phyloP scores from a whole-genome alignment of 495 filamentous ascomycete genomes.

The Parathielavia appendiculata region DNA sequence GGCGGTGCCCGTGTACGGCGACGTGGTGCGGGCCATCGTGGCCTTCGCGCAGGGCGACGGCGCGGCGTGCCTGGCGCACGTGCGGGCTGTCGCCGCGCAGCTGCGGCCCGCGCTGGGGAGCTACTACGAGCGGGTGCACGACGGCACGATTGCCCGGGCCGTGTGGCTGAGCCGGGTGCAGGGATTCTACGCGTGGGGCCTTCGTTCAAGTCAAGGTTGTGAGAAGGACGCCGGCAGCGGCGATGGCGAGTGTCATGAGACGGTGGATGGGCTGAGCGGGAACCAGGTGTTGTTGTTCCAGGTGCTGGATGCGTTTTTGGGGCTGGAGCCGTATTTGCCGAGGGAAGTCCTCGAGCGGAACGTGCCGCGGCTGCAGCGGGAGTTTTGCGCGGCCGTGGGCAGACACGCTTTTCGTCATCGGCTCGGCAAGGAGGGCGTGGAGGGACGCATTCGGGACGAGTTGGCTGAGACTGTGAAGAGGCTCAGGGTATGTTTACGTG shows the following conservation, averaged over 20 bases:
- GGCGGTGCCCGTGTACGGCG: slow-evolving; percentile 34
- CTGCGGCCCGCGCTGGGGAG: slow-evolving; percentile 26
- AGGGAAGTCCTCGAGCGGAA: slow-evolving; percentile 24
- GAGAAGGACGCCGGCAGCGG: slow-evolving; percentile 14
- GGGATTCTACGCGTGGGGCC: slow-evolving; percentile 42
- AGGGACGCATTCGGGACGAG: slow-evolving; percentile 29
- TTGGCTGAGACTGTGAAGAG: slow-evolving; percentile 34
- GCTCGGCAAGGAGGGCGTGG: slow-evolving; percentile 23
- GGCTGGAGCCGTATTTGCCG: slow-evolving; percentile 36
- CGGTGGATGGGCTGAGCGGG: slow-evolving; percentile 40
- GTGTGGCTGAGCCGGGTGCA: slow-evolving; percentile 40
- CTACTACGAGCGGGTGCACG: slow-evolving; percentile 32
- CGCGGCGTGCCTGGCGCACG: slow-evolving; percentile 21
- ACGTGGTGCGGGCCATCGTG: slow-evolving; percentile 29
- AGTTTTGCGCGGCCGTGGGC: slow-evolving; percentile 27
- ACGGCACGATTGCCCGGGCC: slow-evolving; percentile 23
- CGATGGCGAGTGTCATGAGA: slow-evolving; percentile 8
- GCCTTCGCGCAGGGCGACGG: slow-evolving; percentile 24
- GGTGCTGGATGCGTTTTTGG: slow-evolving; percentile 41
- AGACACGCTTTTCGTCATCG: slow-evolving; percentile 19
- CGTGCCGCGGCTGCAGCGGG: slow-evolving; percentile 33
- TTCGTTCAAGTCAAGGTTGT: no score
- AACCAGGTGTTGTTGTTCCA: slow-evolving; percentile 43
- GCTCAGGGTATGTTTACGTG: slow-evolving; percentile 29
- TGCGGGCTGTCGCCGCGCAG: slow-evolving; percentile 23